Conservation (phyloP, 108 stramenopile genomes). For the Licmophora abbreviata region DNA sequence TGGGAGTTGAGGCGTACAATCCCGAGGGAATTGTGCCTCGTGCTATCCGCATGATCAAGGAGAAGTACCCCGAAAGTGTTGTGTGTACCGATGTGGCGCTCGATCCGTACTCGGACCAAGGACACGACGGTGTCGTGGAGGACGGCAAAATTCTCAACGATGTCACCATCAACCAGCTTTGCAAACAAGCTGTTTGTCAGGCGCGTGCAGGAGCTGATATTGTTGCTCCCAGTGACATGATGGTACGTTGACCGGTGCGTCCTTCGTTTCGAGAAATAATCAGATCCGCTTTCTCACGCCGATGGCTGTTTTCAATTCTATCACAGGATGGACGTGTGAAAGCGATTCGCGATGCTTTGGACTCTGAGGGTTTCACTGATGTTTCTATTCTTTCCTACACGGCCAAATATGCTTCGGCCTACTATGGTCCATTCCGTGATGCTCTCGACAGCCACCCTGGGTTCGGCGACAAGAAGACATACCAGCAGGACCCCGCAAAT, state of each 20-base stretch:
- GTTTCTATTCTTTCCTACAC: conserved; percentile 98
- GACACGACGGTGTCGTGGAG: conserved; percentile 96
- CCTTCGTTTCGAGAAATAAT: not conserved
- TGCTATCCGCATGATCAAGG: conserved; percentile 93
- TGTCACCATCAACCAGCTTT: conserved; percentile 93
- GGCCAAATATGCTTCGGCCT: conserved; percentile 97
- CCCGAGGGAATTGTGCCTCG: conserved; percentile 93
- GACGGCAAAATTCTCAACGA: conserved; percentile 97
- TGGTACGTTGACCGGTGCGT: conserved; percentile 33
- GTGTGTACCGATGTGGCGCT: conserved; percentile 95
- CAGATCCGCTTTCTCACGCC: conserved; percentile 1
- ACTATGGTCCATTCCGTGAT: conserved; percentile 99
- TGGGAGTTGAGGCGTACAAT: conserved; percentile 95
- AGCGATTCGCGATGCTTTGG: conserved; percentile 95
- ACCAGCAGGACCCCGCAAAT: conserved; percentile 99
- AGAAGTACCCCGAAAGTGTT: conserved; percentile 76
- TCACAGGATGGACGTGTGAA: conserved; percentile 94
- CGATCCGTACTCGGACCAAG: conserved; percentile 97
- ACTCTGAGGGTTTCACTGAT: conserved; percentile 97
- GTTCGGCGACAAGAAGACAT: conserved; percentile 97
- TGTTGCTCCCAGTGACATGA: conserved; percentile 96
- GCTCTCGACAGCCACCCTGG: conserved; percentile 94
- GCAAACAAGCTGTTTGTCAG: conserved; percentile 94
- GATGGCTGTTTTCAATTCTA: not conserved
- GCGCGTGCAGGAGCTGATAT: conserved; percentile 94